Base-by-base conservation (phyloP, 768 basidiomycete species). In the Panaeolus papilionaceus region DNA sequence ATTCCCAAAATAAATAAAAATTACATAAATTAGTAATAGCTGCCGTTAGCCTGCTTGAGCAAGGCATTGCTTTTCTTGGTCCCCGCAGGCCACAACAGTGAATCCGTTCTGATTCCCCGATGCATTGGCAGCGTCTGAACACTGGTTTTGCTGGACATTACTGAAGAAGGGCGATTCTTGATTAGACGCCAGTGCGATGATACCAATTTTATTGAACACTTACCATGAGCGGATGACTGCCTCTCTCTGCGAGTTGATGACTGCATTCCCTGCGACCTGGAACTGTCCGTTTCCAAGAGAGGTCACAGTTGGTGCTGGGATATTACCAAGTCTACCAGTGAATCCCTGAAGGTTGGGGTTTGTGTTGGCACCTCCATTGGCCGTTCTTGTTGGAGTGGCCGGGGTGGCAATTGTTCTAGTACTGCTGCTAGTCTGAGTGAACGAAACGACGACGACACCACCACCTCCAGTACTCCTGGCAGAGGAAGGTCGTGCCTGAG, bases 91-190 rank as follows among this genome's bases (percentile, higher is more conserved):
- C 37, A 74, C 72, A 37, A 86, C 86, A 23, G 82, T 85, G 69
- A 87, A 78, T 44, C 78, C 80, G 64, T 79, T 77, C 73, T 83
- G 75, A 73, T 86, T 83, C 40, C 82, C 81, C 4, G 82, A 83
- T 12, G 81, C 77, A 73, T 88, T 88, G 12, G 87, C 85, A 16
- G 84, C 84, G 72, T 88, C 79, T 6, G 86, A 85, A 73, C 88
- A 90, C 70, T 82, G 70, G 77, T 90, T 90, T 70, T 86, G 81
- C 77, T 89, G 87, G 4, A 88, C 80, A 72, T 86, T 84, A 73
- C 85, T 82, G n/a, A 12, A 6, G 49, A 28, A 33, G 54, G 14
- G n/a, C 11, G 33, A 3, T 26, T 9, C 2, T 26, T 26, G 6
- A 5, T 58, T 58, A 58, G 26, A 33, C 1, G 4, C 54, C 0